These are phyloP conservation scores for Nematocida parisii DNA, from an alignment of 371 early-diverging fungal genomes.

Conservation along the genomic window DNA sequence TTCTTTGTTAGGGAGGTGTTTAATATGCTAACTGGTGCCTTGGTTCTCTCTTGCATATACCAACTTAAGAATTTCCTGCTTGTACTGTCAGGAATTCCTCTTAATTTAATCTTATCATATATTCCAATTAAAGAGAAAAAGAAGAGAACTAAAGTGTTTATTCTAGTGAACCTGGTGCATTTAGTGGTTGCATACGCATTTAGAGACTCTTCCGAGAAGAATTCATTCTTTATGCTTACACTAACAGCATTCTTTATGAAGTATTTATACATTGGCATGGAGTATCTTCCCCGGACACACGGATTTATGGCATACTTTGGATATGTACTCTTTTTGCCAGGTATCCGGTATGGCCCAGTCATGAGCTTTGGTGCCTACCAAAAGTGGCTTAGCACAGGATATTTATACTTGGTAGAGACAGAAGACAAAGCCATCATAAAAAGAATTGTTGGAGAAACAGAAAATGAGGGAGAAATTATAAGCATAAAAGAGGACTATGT, in stretches of 20 bases:
- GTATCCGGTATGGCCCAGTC: constrained; percentile 52
- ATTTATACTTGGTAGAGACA: constrained; percentile 4
- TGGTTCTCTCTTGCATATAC: constrained; percentile 25
- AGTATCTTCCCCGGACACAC: constrained; percentile 12
- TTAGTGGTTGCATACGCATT: constrained; percentile 18
- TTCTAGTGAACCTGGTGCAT: constrained; percentile 9
- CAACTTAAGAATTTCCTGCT: constrained; percentile 10
- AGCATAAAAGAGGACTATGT: constrained; percentile 17
- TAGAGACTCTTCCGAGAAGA: constrained; percentile 13
- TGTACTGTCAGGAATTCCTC: not conserved
- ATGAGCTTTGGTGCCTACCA: constrained; percentile 24
- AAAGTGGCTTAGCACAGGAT: constrained; percentile 37
- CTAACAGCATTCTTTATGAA: constrained; percentile 46
- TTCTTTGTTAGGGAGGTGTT: constrained; percentile 52
- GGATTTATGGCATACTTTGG: constrained; percentile 51
- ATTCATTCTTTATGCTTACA: constrained; percentile 38
- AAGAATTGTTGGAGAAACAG: constrained; percentile 8
- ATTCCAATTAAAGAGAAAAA: constrained; percentile 44
- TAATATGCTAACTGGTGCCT: constrained; percentile 20
- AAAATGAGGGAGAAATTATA: not conserved
- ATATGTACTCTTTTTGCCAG: constrained; percentile 53
- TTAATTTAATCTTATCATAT: constrained; percentile 29
- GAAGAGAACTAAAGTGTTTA: constrained; percentile 19
- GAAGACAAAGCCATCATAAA: not conserved
- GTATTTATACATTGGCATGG: constrained; percentile 40